Evolutionary conservation across 139 green algal genomes (phyloP), one percentile per base, ranked within the genome.

Genomic region (Chlamydomonas applanata): DNA sequence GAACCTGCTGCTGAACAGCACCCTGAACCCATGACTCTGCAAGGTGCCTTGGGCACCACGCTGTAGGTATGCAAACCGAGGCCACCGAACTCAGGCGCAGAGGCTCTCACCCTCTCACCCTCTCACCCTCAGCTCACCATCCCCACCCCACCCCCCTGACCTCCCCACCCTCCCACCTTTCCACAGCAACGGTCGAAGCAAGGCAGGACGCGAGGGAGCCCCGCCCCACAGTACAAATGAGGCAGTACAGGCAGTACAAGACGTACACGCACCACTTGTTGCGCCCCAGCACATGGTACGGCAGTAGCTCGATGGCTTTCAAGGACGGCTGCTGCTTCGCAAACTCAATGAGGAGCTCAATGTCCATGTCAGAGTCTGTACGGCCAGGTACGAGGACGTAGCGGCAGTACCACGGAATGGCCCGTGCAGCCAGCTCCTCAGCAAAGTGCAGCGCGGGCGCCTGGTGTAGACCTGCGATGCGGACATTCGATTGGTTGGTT

Each of bases 261-360:
- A 25, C 19, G n/a, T 14, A 61, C n/a, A 61, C 53, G 53, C 22
- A 27, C 63, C 81, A 92, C 79, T 93, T 93, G 78, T 88, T 83
- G n/a, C 73, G 32, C 17, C 89, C 89, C 29, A 92, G 78, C 57
- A 76, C 40, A 82, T 93, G 89, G 74, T 92, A 93, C 1, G 89
- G 89, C 81, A 93, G 81, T 74, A 93, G 68, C 80, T 93, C 88
- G 0, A 93, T 66, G 1, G 79, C 82, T 82, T 86, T 73, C 62
- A 69, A 36, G 1, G 63, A 78, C 36, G 71, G 72, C 64, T 86
- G 77, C 34, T 79, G 69, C 62, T 73, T 82, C 33, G 19, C 53
- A 46, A 75, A 86, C 32, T 73, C 40, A 32, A 84, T 80, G 16
- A 86, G 73, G 33, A 25, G 4, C 13, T 76, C 53, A 36, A 83